A percentile compares a stretch with the other conserved stretches of the same genome.
Evolutionary conservation across 2,329 filamentous ascomycete species (phyloP).

Genomic region (Corniculantispora saksenae): DNA sequence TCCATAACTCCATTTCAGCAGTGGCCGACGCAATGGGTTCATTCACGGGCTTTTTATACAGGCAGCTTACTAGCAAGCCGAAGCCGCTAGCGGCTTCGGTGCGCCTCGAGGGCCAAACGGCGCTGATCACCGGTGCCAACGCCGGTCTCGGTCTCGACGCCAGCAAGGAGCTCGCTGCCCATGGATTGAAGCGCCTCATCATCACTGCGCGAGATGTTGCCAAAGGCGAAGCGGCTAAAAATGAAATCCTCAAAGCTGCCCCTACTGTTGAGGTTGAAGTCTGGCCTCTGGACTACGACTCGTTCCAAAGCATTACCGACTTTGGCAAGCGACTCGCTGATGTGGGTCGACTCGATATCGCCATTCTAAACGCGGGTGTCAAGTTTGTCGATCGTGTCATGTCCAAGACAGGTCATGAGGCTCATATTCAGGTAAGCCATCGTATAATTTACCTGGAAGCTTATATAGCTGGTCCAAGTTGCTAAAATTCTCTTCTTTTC

Average conservation of each 20-base stretch:
- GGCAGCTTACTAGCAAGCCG: slow-evolving; percentile 1
- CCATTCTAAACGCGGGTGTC: neutral
- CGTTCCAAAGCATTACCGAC: slow-evolving; percentile 1
- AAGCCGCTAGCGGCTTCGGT: slow-evolving; percentile 1
- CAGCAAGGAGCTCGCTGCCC: neutral
- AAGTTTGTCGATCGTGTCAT: slow-evolving; percentile 6
- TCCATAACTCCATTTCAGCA: too few relatives aligned
- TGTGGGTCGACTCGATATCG: slow-evolving; percentile 2
- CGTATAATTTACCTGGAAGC: neutral
- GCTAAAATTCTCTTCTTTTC: neutral
- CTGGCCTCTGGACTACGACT: slow-evolving; percentile 5
- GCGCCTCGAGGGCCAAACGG: slow-evolving; percentile 5
- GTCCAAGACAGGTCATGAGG: slow-evolving; percentile 9
- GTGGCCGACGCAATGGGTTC: neutral
- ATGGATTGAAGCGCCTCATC: neutral
- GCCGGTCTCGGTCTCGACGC: slow-evolving; percentile 1
- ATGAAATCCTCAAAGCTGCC: neutral
- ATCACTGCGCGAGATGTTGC: neutral
- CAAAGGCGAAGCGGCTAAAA: neutral
- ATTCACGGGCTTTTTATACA: neutral
- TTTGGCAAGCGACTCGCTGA: slow-evolving; percentile 2
- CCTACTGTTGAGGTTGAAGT: slow-evolving; percentile 2
- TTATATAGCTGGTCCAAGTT: neutral
- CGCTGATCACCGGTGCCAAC: slow-evolving; percentile 6
- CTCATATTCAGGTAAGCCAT: neutral